Conservation (phyloP, 768 basidiomycete genomes). For the Russula foetens region DNA sequence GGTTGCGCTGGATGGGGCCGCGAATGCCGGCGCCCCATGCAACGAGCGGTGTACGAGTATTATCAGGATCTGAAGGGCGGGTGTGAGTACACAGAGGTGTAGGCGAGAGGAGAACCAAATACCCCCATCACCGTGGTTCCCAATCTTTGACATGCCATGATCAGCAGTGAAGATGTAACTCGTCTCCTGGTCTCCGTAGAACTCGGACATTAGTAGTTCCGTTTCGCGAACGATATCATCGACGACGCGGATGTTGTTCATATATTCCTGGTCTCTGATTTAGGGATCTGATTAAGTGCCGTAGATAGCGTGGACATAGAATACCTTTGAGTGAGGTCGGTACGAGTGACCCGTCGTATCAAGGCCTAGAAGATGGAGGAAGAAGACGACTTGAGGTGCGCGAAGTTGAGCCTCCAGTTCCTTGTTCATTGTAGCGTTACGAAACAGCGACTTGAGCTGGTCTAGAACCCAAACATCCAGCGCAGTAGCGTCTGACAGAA, state of each 20-base stretch:
- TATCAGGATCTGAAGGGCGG: constrained; percentile 62
- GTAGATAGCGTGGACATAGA: neutral
- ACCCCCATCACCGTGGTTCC: constrained; percentile 88
- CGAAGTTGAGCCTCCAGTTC: constrained; percentile 44
- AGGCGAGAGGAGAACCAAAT: constrained; percentile 22
- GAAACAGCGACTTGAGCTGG: constrained; percentile 51
- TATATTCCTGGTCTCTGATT: constrained; percentile 56
- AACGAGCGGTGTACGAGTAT: constrained; percentile 76
- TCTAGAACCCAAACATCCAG: constrained; percentile 77
- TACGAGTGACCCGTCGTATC: constrained; percentile 88
- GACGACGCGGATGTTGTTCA: constrained; percentile 74
- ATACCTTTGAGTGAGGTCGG: constrained; percentile 67
- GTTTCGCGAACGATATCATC: constrained; percentile 64
- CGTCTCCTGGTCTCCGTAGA: constrained; percentile 62
- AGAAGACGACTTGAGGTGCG: constrained; percentile 60
- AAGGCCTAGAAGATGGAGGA: constrained; percentile 75
- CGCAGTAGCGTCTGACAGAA: constrained; percentile 55
- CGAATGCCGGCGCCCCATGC: constrained; percentile 78
- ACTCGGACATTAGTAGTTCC: constrained; percentile 51
- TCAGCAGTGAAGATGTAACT: constrained; percentile 80
- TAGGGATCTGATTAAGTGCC: neutral
- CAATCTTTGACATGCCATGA: constrained; percentile 84
- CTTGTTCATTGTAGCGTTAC: constrained; percentile 50
- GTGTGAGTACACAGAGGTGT: neutral
- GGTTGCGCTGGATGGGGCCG: constrained; percentile 49